Evolutionary conservation across 2,329 filamentous ascomycete genomes (phyloP), one percentile per base, ranked within the genome.

Genomic region (Penicillium fuscoglaucum): DNA sequence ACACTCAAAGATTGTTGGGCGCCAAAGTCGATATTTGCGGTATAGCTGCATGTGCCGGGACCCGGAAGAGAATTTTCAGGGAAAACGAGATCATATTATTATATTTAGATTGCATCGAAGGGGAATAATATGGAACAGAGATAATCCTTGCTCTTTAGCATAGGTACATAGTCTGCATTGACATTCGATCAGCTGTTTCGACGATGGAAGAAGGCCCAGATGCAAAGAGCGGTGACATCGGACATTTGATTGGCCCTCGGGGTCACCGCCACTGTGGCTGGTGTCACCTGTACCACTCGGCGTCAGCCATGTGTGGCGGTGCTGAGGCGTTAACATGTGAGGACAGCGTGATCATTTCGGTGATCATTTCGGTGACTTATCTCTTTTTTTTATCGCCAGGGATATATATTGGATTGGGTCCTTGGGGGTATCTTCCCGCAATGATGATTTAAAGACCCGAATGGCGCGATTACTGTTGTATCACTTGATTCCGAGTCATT

Each of bases 231-330:
- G 71, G 70, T 73, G 71, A 73, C 72, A 21, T 26, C 10, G 40
- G 39, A 12, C 0, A 4, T 41, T 17, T 71, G 61, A 72, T 74
- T 74, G 70, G 71, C 13, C 33, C 40, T 12, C 4, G 3, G 2
- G 0, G 37, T 57, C 61, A 72, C 71, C 66, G 72, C 68, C 71
- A 72, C 68, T 68, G 69, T 72, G 72, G 71, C 71, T 74, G 59
- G 26, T 57, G 35, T 0, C 2, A 35, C 4, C 8, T 39, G 17
- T 2, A 8, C 17, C 8, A 21, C 1, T 28, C 13, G 3, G 15
- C 3, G 6, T 47, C 29, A 47, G 29, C 46, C 1, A 26, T 24
- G 4, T 40, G 55, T 57, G 55, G 48, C 55, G 19, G 48, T 51
- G 53, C 50, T 54, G 29, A 21, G 21, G 44, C 49, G 29, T 26